Percentiles rank a stretch among this genome's conserved stretches.
Conservation (phyloP, 2,329 filamentous ascomycete species). For the Emergomyces orientalis region DNA sequence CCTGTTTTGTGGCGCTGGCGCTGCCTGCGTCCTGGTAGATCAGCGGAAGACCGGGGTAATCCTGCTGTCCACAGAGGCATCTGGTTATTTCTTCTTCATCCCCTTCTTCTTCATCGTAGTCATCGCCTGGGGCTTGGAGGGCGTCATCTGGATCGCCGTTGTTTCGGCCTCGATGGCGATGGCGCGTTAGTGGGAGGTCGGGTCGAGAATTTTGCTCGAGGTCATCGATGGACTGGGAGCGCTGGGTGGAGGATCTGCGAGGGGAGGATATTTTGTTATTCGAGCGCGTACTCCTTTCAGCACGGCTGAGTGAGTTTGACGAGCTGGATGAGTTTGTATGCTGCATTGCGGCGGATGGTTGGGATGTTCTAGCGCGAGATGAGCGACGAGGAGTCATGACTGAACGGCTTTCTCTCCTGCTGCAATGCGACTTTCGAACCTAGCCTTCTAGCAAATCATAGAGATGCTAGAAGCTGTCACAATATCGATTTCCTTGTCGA, state of each 20-base stretch:
- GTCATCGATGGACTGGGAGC: conserved; percentile 47
- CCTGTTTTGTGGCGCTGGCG: conserved; percentile 50
- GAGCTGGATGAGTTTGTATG: conserved; percentile 71
- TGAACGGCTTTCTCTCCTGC: conserved; percentile 11
- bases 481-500: conserved; percentile 6
- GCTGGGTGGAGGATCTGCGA: conserved; percentile 59
- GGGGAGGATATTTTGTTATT: conserved; percentile 64
- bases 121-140: conserved; percentile 29
- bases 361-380: conserved; percentile 70
- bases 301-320: conserved; percentile 59
- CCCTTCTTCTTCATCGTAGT: conserved; percentile 49
- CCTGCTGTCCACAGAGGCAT: conserved; percentile 88
- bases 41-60: conserved; percentile 72
- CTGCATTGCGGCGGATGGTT: conserved; percentile 61
- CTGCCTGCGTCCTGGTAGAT: conserved; percentile 49
- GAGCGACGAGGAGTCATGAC: conserved; percentile 71
- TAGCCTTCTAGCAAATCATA: conserved; percentile 8
- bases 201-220: conserved; percentile 41
- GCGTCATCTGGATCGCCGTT: conserved; percentile 48
- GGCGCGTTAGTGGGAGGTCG: conserved; percentile 62
- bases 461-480: conserved; percentile 10
- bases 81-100: conserved; percentile 91
- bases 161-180: conserved; percentile 61
- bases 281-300: conserved; percentile 63
- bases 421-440: conserved; percentile 3